Base-by-base conservation (phyloP, 2,329 filamentous ascomycete genomes). In the Fusarium vanettenii region DNA sequence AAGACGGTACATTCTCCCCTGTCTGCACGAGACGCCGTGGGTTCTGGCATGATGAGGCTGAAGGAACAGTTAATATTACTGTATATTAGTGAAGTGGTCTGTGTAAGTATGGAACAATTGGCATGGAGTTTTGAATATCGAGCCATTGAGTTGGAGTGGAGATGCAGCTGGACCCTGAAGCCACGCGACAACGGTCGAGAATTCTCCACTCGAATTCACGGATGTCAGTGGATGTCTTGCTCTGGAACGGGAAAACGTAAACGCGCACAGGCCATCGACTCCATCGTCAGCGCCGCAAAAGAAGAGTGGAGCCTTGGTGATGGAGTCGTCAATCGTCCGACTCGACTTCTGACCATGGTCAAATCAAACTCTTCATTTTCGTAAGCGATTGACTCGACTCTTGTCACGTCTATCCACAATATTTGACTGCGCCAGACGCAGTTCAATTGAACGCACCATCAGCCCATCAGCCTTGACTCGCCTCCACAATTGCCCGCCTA, bases 241-340 rank as follows among this genome's bases (percentile, higher is more conserved):
- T 43, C 59, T 61, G 59, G 55, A 52, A 64, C 70, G 73, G 73
- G 63, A 76, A 76, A 74, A 69, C 59, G 67, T 76, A 74, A 76
- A 75, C 70, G 73, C 73, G 73, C 73, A 74, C 67, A 55, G 63
- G 61, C 67, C 70, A 71, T 64, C 27, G 22, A 22, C 52, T 37
- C 22, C 45, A 50, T 39, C 64, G 31, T 37, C 48, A 62, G 45
- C 56, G 33, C 52, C 31, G 67, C 22, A 48, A 6, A 48, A 25
- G 16, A 27, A 64, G 67, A 64, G 67, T 67, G 70, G 70, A 27
- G 20, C 25, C 37, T 10, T 35, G 31, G 45, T 45, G 63, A 75
- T 73, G 67, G 71, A 61, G 62, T 73, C 70, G 73, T 71, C 65
- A 57, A 39, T 73, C 45, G 37, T 63, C 25, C 50, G 35, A 60